These are phyloP conservation scores for Fusarium coicis DNA, from an alignment of 2,329 filamentous ascomycete genomes.

Conservation along the genomic window DNA sequence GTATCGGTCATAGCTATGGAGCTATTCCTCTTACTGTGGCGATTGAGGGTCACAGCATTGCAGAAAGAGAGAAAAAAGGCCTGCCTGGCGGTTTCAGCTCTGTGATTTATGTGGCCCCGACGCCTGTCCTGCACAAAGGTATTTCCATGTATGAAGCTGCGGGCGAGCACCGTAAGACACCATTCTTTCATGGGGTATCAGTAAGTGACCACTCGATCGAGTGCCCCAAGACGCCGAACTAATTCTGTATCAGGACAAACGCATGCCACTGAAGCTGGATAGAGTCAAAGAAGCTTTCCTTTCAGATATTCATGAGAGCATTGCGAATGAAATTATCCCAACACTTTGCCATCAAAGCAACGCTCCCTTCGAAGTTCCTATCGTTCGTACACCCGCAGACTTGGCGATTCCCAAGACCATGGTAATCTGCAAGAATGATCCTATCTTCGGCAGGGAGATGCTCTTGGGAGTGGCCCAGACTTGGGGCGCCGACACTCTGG, in stretches of 20 bases:
- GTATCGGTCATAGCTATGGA: slow-evolving; percentile 32
- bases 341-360: slow-evolving; percentile 25
- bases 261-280: slow-evolving; percentile 1
- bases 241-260: not conserved
- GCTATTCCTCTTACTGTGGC: slow-evolving; percentile 18
- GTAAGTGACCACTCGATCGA: not conserved
- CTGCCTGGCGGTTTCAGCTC: slow-evolving; percentile 18
- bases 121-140: slow-evolving; percentile 8
- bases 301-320: slow-evolving; percentile 9
- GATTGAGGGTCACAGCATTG: not conserved
- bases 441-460: slow-evolving; percentile 3
- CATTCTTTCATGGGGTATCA: slow-evolving; percentile 21
- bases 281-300: slow-evolving; percentile 20
- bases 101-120: slow-evolving; percentile 11
- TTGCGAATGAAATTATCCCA: not conserved
- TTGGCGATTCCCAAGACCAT: slow-evolving; percentile 5
- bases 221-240: not conserved
- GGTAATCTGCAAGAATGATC: slow-evolving; percentile 15
- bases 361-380: slow-evolving; percentile 1
- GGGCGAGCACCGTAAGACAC: not conserved
- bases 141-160: slow-evolving; percentile 26
- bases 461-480: slow-evolving; percentile 1
- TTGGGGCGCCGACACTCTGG: slow-evolving; percentile 12
- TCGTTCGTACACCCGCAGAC: slow-evolving; percentile 6
- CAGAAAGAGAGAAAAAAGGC: not conserved